Evolutionary conservation across 139 green algal species (phyloP), one percentile per base, ranked within the genome.

Genomic region (Micractinium sp.): DNA sequence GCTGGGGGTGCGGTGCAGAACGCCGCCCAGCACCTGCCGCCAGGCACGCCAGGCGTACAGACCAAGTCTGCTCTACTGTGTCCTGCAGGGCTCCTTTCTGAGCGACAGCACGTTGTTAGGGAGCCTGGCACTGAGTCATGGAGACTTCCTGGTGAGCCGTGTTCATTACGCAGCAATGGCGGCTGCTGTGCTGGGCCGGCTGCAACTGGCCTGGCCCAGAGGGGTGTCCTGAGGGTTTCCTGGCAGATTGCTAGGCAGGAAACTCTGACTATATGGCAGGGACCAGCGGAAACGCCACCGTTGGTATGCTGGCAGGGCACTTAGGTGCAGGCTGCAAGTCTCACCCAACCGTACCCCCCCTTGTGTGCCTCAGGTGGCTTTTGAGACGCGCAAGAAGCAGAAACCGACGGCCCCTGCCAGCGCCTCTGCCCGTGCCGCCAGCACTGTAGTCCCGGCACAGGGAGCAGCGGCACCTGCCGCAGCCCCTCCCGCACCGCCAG

Each of bases 321-420:
- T n/a, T n/a, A n/a, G n/a, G n/a, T n/a, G n/a, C n/a, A n/a, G n/a
- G n/a, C n/a, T n/a, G 3, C 71, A 22, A 22, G n/a, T 22, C 74
- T 12, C 13, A 41, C 47, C 47, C 20, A n/a, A 1, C 9, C 47
- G 5, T 9, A 9, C 47, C 47, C 47, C 9, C 47, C 9, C 9
- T 9, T 56, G 47, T 9, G 47, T 56, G 7, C 3, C 18, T 3
- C 78, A 84, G 78, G 78, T 84, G 41, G 78, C 78, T 12, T 84
- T 84, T 29, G 78, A 84, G 41, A 84, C 78, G 4, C 41, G 78
- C 27, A 84, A 84, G 78, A 84, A 84, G 18, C 63, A 67, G 38
- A 53, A 53, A 7, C 22, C 29, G 31, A 0, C 3, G 71, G 31
- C 71, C 16, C 31, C 29, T 36, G 3, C 71, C 13, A 77, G 77